Conservation (phyloP, 176 grass and related monocot species). For the Ensete glaucum region DNA sequence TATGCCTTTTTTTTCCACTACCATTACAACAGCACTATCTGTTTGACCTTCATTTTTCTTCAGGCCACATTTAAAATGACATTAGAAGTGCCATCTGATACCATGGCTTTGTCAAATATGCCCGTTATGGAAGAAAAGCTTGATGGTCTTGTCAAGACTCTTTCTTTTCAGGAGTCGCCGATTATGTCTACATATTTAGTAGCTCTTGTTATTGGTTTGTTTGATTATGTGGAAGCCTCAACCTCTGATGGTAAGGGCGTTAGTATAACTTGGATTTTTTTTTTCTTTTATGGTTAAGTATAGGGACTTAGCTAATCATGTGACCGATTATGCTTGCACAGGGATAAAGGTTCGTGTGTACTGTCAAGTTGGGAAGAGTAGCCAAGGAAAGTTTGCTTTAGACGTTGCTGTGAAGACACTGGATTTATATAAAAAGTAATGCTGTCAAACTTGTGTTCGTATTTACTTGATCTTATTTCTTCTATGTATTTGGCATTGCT, state of each 20-base stretch:
- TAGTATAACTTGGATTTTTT: slow-evolving; percentile 20
- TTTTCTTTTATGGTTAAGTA: neutral
- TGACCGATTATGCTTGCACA: slow-evolving; percentile 8
- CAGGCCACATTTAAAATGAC: slow-evolving; percentile 91
- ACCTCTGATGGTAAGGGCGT: slow-evolving; percentile 59
- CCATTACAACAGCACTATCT: neutral
- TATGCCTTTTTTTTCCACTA: neutral
- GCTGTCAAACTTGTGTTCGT: slow-evolving; percentile 8
- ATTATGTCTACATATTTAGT: slow-evolving; percentile 98
- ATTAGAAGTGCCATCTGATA: slow-evolving; percentile 69
- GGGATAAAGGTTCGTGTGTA: slow-evolving; percentile 78
- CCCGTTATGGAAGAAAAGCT: slow-evolving; percentile 68
- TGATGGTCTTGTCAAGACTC: slow-evolving; percentile 57
- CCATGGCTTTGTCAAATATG: slow-evolving; percentile 90
- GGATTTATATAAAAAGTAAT: slow-evolving; percentile 85
- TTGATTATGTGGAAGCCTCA: slow-evolving; percentile 78
- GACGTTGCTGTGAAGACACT: slow-evolving; percentile 93
- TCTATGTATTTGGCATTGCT: neutral
- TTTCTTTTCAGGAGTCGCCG: slow-evolving; percentile 76
- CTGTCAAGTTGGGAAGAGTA: slow-evolving; percentile 82
- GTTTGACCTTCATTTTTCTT: neutral
- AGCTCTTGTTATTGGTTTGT: slow-evolving; percentile 78
- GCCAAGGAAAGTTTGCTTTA: slow-evolving; percentile 86
- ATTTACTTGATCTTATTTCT: neutral
- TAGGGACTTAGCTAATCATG: neutral